phyloP scores from a whole-genome alignment of 1,284 basidiomycete species.

The Tilletia horrida region DNA sequence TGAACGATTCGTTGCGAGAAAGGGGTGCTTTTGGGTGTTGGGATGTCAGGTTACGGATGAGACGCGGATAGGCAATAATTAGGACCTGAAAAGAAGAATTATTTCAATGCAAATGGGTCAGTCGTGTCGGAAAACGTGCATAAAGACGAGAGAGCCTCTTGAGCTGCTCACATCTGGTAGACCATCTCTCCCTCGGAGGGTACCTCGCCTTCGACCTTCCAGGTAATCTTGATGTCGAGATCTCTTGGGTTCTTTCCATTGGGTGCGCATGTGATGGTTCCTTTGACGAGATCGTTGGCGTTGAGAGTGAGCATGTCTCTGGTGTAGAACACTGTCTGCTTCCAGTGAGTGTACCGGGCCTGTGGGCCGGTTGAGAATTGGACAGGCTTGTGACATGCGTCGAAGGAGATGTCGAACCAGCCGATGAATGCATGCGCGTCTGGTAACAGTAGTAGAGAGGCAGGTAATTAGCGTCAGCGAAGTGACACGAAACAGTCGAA shows the following conservation, averaged over 20 bases:
- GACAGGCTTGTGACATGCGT: constrained; percentile 92
- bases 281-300: constrained; percentile 46
- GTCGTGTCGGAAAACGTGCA: too few species aligned
- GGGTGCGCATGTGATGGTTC: constrained; percentile 43
- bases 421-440: constrained; percentile 93
- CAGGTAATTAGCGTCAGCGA: too few species aligned
- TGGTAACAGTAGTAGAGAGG: neutral
- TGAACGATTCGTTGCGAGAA: too few species aligned
- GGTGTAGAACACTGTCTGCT: constrained; percentile 55
- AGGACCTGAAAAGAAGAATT: neutral
- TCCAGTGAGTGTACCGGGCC: constrained; percentile 55
- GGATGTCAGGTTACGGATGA: too few species aligned
- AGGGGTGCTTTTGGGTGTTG: too few species aligned
- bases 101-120: neutral
- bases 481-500: too few species aligned
- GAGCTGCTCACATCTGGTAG: constrained; percentile 55
- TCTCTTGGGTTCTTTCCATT: constrained; percentile 52
- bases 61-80: too few species aligned
- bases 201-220: constrained; percentile 38
- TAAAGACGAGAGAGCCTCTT: too few species aligned
- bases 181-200: constrained; percentile 38
- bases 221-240: constrained; percentile 50
- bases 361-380: constrained; percentile 58
- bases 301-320: constrained; percentile 47
- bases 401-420: constrained; percentile 97